Evolutionary conservation across 768 basidiomycete species (phyloP), one percentile per base, ranked within the genome.

Genomic region (Hemileccinum impolitum): DNA sequence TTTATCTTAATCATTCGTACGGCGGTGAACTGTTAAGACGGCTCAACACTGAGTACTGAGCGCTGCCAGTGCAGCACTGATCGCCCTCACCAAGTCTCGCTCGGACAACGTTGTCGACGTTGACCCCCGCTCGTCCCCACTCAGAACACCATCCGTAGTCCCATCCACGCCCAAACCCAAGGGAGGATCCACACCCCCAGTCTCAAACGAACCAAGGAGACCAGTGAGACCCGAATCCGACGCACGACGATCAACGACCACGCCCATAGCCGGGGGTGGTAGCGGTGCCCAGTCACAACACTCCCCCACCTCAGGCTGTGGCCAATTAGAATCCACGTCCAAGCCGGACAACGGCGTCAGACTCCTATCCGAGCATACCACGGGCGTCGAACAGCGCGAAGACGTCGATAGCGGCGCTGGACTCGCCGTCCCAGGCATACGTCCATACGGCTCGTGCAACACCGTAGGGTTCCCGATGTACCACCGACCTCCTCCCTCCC

Each of bases 241-340:
- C 41, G 30, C 30, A 25, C 28, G n/a, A 31, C 26, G 2, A 30
- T 8, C 28, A 30, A 30, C 28, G 23, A 6, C 3, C 23, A 23
- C 6, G 23, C 6, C 23, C 23, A 23, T 23, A 31, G 15, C 46
- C 0, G 43, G 44, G 10, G 14, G 36, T 17, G 34, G 35, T 23
- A 35, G 45, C 3, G 62, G 56, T 23, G 31, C 57, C 67, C 65
- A 67, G 48, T 52, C 46, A 30, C 65, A 67, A 31, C 35, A 57
- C 41, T 69, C 67, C 4, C 67, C 66, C 11, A 69, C 61, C n/a
- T 47, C 67, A 0, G 66, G 66, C 43, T 67, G 66, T 2, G 66
- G 66, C 66, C 66, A 67, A n/a, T 47, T 14, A 5, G 9, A n/a
- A 37, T 43, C 56, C 26, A 12, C 49, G 38, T 50, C 57, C 18